Evolutionary conservation across 2,329 filamentous ascomycete species (phyloP), one percentile per base, ranked within the genome.

Genomic region (Aspergillus oerlinghausenensis): DNA sequence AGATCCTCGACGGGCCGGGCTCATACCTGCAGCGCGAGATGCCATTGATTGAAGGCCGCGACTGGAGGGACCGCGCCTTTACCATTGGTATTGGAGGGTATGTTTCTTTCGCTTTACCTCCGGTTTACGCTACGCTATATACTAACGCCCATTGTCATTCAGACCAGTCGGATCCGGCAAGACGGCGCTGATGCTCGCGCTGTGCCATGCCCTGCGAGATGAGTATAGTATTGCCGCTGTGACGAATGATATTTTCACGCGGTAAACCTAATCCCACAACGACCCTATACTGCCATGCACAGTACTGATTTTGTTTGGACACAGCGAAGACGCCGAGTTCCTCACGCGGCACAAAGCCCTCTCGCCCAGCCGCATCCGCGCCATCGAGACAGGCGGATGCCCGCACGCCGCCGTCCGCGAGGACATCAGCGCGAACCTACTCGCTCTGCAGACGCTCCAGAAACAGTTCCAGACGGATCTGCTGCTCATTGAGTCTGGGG

Each of bases 211-310:
- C 7, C 86, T 99, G 6, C 89, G 94, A 60, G 81, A 87, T 51
- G 80, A 84, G 55, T 92, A 90, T 83, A 91, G 87, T 70, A 89
- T 99, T 68, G 94, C 94, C 0, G 94, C 92, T 58, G 93, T 99
- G 23, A 99, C 94, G 51, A 97, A 97, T 82, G 93, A 97, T 81
- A 97, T 97, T 81, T 97, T 97, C 82, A 97, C 93, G 23, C 88
- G 82, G 76, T 78, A 63, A n/a, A 63, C 59, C 6, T 26, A 26
- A 26, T 1, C 7, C 25, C 25, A 1, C 25, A 7, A 26, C 25
- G 1, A 26, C 25, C 5, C 28, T 11, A 29, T 29, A 29, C 28
- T 4, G 28, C 10, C 8, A 11, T 29, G 8, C 10, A 4, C 3
- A 35, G 5, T 6, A 14, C 32, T 35, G 17, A 35, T 17, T 14